phyloP scores from a whole-genome alignment of 805 yeast species.

The Kazachstania psychrophila region DNA sequence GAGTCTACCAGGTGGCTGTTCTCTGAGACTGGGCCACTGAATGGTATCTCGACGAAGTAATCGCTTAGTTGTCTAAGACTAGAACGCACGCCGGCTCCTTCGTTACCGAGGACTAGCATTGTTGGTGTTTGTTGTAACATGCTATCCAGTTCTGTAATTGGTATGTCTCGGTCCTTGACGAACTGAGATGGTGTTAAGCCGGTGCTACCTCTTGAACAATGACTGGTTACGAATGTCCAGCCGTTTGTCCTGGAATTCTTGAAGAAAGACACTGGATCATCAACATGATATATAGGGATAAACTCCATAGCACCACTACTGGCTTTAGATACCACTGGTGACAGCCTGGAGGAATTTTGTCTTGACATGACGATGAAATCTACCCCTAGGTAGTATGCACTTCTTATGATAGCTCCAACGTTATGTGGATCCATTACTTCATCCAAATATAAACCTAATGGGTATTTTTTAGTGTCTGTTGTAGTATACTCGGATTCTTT shows the following conservation, averaged over 20 bases:
- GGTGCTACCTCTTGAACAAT: conserved; percentile 23
- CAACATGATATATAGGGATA: conserved; percentile 48
- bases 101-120: conserved; percentile 73
- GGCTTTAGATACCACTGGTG: conserved; percentile 72
- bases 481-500: not conserved
- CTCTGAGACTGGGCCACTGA: conserved; percentile 1
- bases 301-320: conserved; percentile 80
- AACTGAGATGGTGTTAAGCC: conserved; percentile 19
- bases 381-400: conserved; percentile 74
- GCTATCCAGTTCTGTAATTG: conserved; percentile 35
- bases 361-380: conserved; percentile 68
- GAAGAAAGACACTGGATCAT: conserved; percentile 55
- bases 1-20: conserved; percentile 49
- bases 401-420: conserved; percentile 71
- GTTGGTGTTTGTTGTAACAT: conserved; percentile 47
- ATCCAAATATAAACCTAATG: conserved; percentile 69
- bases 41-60: conserved; percentile 31
- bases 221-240: conserved; percentile 67
- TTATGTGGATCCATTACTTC: conserved; percentile 82
- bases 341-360: conserved; percentile 60
- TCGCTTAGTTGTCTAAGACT: conserved; percentile 52
- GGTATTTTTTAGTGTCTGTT: conserved; percentile 31
- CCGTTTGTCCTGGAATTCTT: conserved; percentile 43
- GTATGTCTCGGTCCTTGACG: conserved; percentile 31
- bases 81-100: conserved; percentile 73